phyloP scores from a whole-genome alignment of 352 stramenopile species.

The Phytophthora palmivora region DNA sequence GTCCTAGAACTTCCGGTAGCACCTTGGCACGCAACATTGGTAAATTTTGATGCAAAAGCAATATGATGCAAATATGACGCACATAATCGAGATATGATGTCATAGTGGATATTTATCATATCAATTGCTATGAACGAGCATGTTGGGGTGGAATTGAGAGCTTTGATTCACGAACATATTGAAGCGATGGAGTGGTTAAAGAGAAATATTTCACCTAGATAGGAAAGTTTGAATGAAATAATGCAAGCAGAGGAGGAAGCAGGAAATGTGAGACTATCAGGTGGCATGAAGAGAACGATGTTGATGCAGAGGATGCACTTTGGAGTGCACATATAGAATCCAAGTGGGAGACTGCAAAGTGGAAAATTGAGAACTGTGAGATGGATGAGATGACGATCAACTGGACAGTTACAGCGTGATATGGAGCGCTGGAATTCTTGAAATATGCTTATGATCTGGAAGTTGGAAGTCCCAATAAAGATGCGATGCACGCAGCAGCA shows the following conservation, averaged over 20 bases:
- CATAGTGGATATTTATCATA: too few species aligned
- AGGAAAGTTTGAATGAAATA: slow-evolving; percentile 12
- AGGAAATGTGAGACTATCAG: slow-evolving; percentile 13
- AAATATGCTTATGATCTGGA: slow-evolving; percentile 14
- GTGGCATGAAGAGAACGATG: slow-evolving; percentile 6
- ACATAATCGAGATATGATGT: too few species aligned
- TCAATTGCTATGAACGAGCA: background rate
- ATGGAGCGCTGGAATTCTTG: slow-evolving; percentile 11
- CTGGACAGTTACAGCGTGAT: slow-evolving; percentile 8
- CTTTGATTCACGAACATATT: slow-evolving; percentile 41
- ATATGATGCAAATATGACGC: background rate
- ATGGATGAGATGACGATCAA: slow-evolving; percentile 3
- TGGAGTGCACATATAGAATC: slow-evolving; percentile 7
- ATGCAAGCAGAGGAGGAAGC: slow-evolving; percentile 19
- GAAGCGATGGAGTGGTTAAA: slow-evolving; percentile 49
- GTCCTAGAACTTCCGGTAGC: slow-evolving; percentile 76
- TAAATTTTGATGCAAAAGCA: too few species aligned
- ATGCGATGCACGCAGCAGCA: slow-evolving; percentile 5
- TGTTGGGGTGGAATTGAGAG: slow-evolving; percentile 28
- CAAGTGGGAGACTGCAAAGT: slow-evolving; percentile 9
- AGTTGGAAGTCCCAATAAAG: slow-evolving; percentile 1
- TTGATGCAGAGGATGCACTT: slow-evolving; percentile 10
- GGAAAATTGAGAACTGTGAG: slow-evolving; percentile 26
- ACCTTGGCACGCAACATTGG: slow-evolving; percentile 79
- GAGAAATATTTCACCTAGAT: slow-evolving; percentile 16